Evolutionary conservation across 2,329 filamentous ascomycete species (phyloP).

Genomic region (Paraphoma chrysanthemicola): DNA sequence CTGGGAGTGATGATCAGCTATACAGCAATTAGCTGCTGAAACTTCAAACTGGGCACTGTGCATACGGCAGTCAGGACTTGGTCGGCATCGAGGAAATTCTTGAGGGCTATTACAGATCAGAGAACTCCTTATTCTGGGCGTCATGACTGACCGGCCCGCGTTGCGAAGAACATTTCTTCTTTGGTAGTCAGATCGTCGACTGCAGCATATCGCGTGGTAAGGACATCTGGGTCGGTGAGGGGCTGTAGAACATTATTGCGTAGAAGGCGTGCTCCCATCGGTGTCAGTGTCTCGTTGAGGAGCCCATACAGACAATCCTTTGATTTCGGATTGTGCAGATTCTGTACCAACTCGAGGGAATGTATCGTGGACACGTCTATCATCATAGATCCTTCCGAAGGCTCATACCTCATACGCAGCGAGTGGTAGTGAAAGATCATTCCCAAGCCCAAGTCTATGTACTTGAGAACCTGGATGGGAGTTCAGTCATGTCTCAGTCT

Average conservation of each 20-base stretch:
- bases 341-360: conserved; percentile 89
- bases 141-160: conserved; percentile 66
- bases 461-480: conserved; percentile 73
- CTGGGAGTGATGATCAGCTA: conserved; percentile 75
- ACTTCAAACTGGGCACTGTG: background rate
- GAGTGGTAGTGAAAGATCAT: conserved; percentile 79
- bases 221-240: conserved; percentile 72
- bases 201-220: conserved; percentile 79
- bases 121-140: background rate
- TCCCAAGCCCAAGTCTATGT: conserved; percentile 73
- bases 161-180: conserved; percentile 82
- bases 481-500: conserved; percentile 3
- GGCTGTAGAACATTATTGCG: conserved; percentile 89
- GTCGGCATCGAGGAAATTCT: conserved; percentile 79
- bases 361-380: conserved; percentile 89
- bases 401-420: conserved; percentile 83
- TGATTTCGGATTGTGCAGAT: conserved; percentile 77
- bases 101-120: conserved; percentile 62
- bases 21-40: conserved; percentile 25
- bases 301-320: conserved; percentile 84
- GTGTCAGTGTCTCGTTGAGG: conserved; percentile 82
- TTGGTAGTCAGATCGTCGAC: conserved; percentile 81
- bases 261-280: conserved; percentile 86
- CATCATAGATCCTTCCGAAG: conserved; percentile 92
- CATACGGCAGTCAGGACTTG: conserved; percentile 75